Percentiles rank a stretch among this genome's conserved stretches.
Conservation (phyloP, 305 asterid species). For the Fraxinus dipetala region DNA sequence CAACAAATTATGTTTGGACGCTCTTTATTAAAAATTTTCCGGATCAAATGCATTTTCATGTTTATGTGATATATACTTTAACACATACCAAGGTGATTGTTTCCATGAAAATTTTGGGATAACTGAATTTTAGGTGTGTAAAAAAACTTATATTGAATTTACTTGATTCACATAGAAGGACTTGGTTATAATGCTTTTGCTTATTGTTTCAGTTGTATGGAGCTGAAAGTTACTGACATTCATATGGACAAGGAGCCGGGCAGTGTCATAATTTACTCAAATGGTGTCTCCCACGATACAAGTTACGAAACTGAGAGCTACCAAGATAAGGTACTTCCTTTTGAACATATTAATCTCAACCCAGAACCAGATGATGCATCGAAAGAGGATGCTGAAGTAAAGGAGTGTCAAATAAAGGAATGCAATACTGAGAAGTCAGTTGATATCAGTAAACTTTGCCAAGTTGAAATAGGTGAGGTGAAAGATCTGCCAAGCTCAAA, state of each 20-base stretch:
- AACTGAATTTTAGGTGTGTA: not conserved
- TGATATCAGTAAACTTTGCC: conserved; percentile 25
- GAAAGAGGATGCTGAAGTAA: conserved; percentile 38
- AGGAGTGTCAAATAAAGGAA: conserved; percentile 51
- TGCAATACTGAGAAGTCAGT: conserved; percentile 36
- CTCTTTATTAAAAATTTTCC: not conserved
- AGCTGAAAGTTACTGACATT: conserved; percentile 43
- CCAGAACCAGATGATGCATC: conserved; percentile 27
- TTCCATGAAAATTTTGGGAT: not conserved
- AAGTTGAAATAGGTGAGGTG: conserved; percentile 26
- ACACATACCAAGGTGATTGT: not conserved
- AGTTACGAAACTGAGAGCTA: conserved; percentile 17
- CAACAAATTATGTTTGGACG: not conserved
- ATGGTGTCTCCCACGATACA: conserved; percentile 31
- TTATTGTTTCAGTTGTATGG: conserved; percentile 44
- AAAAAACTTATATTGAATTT: not conserved
- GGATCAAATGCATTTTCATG: not conserved
- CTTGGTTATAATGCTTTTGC: not conserved
- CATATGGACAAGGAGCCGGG: conserved; percentile 63
- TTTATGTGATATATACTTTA: not conserved
- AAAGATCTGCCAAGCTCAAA: conserved; percentile 21
- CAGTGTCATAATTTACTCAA: conserved; percentile 30
- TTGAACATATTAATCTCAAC: conserved; percentile 28
- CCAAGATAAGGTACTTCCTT: conserved; percentile 29
- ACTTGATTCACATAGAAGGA: not conserved